Evolutionary conservation across 768 basidiomycete species (phyloP).

Genomic region (Tremella mesenterica): DNA sequence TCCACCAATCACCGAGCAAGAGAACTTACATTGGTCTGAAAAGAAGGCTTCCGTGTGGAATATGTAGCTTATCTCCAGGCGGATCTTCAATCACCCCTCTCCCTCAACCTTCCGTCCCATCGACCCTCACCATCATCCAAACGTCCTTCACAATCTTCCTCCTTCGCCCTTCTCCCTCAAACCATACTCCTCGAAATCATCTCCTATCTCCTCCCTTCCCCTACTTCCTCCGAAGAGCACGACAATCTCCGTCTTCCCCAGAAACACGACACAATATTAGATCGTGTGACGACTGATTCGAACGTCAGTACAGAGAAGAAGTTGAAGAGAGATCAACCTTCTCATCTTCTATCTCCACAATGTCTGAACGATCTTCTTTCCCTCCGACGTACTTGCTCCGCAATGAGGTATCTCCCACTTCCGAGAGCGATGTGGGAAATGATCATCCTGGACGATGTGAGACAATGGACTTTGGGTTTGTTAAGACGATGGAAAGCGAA

Average conservation of each 20-base stretch:
- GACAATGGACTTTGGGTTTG: slow-evolving; percentile 1
- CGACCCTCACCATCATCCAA: neutral
- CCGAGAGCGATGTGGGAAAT: slow-evolving; percentile 11
- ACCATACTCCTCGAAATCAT: slow-evolving; percentile 10
- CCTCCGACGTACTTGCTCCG: slow-evolving; percentile 4
- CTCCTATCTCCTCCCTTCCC: slow-evolving; percentile 1
- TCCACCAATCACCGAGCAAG: too few species aligned
- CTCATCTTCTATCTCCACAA: too few species aligned
- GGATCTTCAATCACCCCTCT: neutral
- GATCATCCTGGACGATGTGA: slow-evolving; percentile 6
- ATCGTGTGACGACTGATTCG: too few species aligned
- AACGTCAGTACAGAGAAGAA: too few species aligned
- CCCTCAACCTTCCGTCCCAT: neutral
- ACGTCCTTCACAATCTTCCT: neutral
- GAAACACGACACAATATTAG: too few species aligned
- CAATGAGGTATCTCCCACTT: neutral
- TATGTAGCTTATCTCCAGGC: neutral
- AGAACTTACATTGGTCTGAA: too few species aligned
- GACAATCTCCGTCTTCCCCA: too few species aligned
- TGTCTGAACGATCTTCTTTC: slow-evolving; percentile 4
- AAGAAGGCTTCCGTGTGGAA: too few species aligned
- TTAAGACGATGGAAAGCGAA: slow-evolving; percentile 14
- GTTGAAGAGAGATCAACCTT: neutral
- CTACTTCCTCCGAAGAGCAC: neutral
- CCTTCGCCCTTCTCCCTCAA: neutral